Evolutionary conservation across 495 filamentous ascomycete species (phyloP).

Genomic region (Penicillium nucicola): DNA sequence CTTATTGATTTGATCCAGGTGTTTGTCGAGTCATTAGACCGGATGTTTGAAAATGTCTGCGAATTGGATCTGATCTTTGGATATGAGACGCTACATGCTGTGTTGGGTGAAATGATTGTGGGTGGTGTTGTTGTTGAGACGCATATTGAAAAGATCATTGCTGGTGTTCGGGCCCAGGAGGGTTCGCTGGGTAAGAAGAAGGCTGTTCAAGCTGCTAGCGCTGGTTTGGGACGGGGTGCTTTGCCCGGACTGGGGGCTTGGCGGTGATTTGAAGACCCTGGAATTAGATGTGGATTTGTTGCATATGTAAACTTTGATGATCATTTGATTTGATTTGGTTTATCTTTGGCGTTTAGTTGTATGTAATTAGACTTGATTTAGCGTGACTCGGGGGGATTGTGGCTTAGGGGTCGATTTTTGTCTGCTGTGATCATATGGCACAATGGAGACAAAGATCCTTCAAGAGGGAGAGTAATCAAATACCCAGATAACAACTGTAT

Average conservation of each 20-base stretch:
- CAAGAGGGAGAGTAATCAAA: no score
- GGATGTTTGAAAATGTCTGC: slow-evolving; percentile 96
- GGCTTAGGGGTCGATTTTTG: background rate
- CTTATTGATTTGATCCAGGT: slow-evolving; percentile 97
- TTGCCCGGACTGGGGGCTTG: slow-evolving; percentile 42
- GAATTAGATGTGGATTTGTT: background rate
- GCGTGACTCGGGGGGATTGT: background rate
- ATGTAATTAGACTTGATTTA: background rate
- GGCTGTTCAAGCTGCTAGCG: slow-evolving; percentile 43
- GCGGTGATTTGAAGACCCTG: slow-evolving; percentile 22
- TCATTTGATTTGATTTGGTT: background rate
- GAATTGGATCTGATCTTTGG: slow-evolving; percentile 98
- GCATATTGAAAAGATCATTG: slow-evolving; percentile 78
- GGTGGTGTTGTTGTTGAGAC: slow-evolving; percentile 97
- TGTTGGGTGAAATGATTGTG: slow-evolving; percentile 90
- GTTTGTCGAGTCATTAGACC: slow-evolving; percentile 92
- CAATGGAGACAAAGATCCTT: no score
- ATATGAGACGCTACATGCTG: slow-evolving; percentile 93
- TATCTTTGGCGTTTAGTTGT: slow-evolving; percentile 2
- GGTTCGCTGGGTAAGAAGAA: slow-evolving; percentile 72
- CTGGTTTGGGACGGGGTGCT: slow-evolving; percentile 35
- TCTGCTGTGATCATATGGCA: background rate
- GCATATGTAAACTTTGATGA: background rate
- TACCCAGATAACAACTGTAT: no score
- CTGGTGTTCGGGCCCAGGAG: slow-evolving; percentile 77